phyloP scores from a whole-genome alignment of 169 alveolate species.

The Sarcocystis neurona region DNA sequence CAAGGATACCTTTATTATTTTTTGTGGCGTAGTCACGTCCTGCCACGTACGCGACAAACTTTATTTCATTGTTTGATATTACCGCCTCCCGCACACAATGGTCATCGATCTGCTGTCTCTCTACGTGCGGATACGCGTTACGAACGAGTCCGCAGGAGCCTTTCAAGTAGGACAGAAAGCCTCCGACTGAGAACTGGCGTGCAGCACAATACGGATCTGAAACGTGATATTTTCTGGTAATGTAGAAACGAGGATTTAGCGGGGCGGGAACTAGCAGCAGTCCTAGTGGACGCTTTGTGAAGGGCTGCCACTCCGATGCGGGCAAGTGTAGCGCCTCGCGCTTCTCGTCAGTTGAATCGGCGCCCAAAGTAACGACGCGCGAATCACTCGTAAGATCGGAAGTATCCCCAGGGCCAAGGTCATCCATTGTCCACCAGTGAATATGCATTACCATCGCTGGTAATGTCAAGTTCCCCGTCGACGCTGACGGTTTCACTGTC shows the following conservation, averaged over 20 bases:
- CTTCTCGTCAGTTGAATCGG: background rate
- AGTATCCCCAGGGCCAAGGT: background rate
- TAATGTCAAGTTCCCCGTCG: background rate
- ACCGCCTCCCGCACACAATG: background rate
- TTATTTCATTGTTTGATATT: background rate
- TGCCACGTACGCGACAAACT: constrained; percentile 15
- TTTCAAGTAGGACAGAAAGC: background rate
- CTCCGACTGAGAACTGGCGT: background rate
- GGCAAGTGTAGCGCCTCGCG: constrained; percentile 6
- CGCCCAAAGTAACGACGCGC: background rate
- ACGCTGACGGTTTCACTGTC: background rate
- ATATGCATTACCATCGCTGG: background rate
- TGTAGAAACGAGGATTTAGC: constrained; percentile 40
- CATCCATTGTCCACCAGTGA: background rate
- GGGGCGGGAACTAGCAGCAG: constrained; percentile 46
- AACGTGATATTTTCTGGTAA: constrained; percentile 9
- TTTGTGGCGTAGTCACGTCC: too few relatives aligned
- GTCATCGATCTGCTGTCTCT: background rate
- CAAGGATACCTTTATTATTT: too few relatives aligned
- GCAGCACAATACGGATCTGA: constrained; percentile 39
- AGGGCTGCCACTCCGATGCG: constrained; percentile 26
- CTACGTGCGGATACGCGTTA: background rate
- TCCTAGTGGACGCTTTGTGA: constrained; percentile 41
- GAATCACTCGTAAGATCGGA: background rate
- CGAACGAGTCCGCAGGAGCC: constrained; percentile 8